A percentile compares a stretch with the other conserved stretches of the same genome.
These are phyloP conservation scores for Tuber brumale DNA, from an alignment of 495 filamentous ascomycete genomes.

Conservation along the genomic window DNA sequence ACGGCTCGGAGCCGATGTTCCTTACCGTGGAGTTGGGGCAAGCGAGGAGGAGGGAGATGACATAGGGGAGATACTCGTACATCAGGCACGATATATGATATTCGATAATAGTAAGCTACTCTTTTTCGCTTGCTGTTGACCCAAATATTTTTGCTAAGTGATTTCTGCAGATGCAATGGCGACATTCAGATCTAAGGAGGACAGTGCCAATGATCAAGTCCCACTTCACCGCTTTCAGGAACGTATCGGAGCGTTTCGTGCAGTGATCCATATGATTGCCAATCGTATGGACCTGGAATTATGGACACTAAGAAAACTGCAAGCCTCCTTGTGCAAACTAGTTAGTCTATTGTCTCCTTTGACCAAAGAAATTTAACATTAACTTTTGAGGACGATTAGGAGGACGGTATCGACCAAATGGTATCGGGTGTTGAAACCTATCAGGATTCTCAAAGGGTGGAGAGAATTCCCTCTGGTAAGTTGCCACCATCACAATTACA, in stretches of 20 bases:
- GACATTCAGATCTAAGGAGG: background rate
- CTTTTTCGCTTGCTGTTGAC: background rate
- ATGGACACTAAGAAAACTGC: background rate
- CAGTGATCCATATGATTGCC: background rate
- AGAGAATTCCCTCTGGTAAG: no score
- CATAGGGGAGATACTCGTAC: background rate
- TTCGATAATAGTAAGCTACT: background rate
- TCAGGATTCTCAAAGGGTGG: background rate
- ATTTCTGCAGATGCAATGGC: background rate
- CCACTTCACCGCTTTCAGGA: slow-evolving; percentile 2
- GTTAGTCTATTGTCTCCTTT: background rate
- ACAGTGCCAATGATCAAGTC: background rate
- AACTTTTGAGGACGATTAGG: background rate
- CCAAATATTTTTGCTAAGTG: background rate
- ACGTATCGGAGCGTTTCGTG: background rate
- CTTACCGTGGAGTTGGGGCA: background rate
- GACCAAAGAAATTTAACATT: background rate
- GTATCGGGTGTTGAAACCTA: background rate
- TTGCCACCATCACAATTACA: no score
- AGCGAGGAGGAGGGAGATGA: background rate
- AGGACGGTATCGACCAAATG: background rate
- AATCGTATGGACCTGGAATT: background rate
- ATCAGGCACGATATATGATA: no score
- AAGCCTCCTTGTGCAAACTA: background rate
- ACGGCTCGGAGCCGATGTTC: background rate